Conservation (phyloP, 1,284 basidiomycete genomes). For the Fomitopsis schrenkii region DNA sequence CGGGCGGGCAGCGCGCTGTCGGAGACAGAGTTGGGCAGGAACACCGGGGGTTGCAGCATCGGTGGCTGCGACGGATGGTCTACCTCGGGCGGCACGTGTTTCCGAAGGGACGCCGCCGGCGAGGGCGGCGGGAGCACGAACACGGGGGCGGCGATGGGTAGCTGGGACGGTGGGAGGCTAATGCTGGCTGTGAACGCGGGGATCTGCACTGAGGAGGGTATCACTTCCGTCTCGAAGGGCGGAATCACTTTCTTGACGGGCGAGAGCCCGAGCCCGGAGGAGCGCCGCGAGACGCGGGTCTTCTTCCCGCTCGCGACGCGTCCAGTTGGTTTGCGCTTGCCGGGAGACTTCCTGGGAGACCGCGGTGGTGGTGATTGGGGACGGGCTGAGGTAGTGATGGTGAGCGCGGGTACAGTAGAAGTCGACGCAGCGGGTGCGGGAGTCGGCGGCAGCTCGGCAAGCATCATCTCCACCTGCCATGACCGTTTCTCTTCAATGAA, state of each 20-base stretch:
- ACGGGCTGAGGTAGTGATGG: neutral
- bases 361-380: slow-evolving; percentile 14
- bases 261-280: slow-evolving; percentile 27
- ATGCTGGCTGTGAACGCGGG: slow-evolving; percentile 27
- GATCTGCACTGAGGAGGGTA: slow-evolving; percentile 22
- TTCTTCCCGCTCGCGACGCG: slow-evolving; percentile 37
- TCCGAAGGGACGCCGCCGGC: slow-evolving; percentile 45
- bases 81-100: slow-evolving; percentile 4
- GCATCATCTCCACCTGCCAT: slow-evolving; percentile 61
- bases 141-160: slow-evolving; percentile 43
- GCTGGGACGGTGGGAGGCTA: slow-evolving; percentile 13
- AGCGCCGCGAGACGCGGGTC: slow-evolving; percentile 43
- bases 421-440: slow-evolving; percentile 22
- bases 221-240: slow-evolving; percentile 65
- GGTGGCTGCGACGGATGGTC: slow-evolving; percentile 12
- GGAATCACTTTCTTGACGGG: slow-evolving; percentile 39
- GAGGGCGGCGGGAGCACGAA: slow-evolving; percentile 74
- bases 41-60: slow-evolving; percentile 13
- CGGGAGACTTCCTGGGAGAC: slow-evolving; percentile 39
- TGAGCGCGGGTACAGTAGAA: neutral
- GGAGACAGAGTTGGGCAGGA: neutral
- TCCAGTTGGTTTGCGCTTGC: slow-evolving; percentile 31
- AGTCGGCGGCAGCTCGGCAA: slow-evolving; percentile 51
- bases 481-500: slow-evolving; percentile 65
- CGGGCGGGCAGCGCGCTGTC: neutral